Percentiles rank a stretch among this genome's conserved stretches.
These are phyloP conservation scores for Apiotrichum mycotoxinovorans DNA, from an alignment of 1,284 basidiomycete species.

Conservation along the genomic window DNA sequence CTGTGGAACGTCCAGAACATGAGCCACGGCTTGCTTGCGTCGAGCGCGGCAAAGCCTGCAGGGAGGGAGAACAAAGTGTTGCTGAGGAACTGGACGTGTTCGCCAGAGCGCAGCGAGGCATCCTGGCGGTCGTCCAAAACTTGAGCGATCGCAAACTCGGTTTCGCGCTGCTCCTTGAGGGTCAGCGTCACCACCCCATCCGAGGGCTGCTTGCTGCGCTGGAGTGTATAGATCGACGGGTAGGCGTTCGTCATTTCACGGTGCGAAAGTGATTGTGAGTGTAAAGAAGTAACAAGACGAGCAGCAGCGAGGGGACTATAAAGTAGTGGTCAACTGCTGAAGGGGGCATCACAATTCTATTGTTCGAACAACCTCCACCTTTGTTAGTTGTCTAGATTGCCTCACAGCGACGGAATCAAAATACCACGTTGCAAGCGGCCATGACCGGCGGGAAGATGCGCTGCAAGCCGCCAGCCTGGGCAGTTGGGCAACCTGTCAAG, in stretches of 20 bases:
- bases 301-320: too few species aligned
- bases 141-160: slow-evolving; percentile 58
- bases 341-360: too few species aligned
- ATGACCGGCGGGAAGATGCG: too few species aligned
- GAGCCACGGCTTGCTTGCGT: slow-evolving; percentile 89
- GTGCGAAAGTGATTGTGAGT: not conserved
- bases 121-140: slow-evolving; percentile 8
- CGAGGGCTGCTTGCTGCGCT: slow-evolving; percentile 21
- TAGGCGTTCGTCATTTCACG: slow-evolving; percentile 1
- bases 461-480: too few species aligned
- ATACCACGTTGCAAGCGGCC: too few species aligned
- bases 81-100: slow-evolving; percentile 41
- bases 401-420: too few species aligned
- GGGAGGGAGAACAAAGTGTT: slow-evolving; percentile 55
- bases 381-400: too few species aligned
- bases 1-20: slow-evolving; percentile 85
- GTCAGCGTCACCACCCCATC: slow-evolving; percentile 64
- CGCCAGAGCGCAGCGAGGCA: slow-evolving; percentile 10
- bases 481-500: too few species aligned
- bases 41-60: slow-evolving; percentile 69
- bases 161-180: slow-evolving; percentile 62
- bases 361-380: too few species aligned
- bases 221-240: slow-evolving; percentile 38
- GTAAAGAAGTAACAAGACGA: too few species aligned
- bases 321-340: too few species aligned